phyloP scores from a whole-genome alignment of 192 early-diverging fungal genomes.

The Coemansia sp. region DNA sequence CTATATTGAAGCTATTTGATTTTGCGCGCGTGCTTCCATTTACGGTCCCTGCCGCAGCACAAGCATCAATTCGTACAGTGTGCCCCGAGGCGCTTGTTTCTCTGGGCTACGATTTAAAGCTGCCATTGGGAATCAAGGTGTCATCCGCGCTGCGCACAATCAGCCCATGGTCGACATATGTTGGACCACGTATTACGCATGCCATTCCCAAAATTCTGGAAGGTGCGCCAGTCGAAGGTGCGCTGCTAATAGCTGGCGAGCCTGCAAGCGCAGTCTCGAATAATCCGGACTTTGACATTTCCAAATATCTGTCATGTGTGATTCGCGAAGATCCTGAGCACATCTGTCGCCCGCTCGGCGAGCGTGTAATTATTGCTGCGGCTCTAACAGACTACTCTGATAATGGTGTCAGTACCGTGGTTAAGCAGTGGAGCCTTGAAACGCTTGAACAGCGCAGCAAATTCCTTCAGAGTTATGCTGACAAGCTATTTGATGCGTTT shows the following conservation, averaged over 20 bases:
- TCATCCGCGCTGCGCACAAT: constrained; percentile 66
- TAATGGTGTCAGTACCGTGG: constrained; percentile 40
- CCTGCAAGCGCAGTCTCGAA: constrained; percentile 53
- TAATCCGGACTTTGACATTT: constrained; percentile 56
- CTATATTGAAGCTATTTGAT: constrained; percentile 51
- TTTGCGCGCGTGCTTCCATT: constrained; percentile 47
- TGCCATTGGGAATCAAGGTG: constrained; percentile 62
- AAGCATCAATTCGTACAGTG: constrained; percentile 63
- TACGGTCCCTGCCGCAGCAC: constrained; percentile 44
- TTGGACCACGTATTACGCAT: constrained; percentile 56
- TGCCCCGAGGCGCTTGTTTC: constrained; percentile 29
- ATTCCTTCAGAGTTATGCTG: constrained; percentile 54
- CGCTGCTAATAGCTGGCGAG: constrained; percentile 56
- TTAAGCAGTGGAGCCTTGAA: constrained; percentile 51
- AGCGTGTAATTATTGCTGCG: constrained; percentile 57
- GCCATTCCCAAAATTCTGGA: constrained; percentile 49
- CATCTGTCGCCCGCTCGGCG: constrained; percentile 30
- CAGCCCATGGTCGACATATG: constrained; percentile 60
- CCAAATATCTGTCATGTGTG: constrained; percentile 62
- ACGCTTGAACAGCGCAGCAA: constrained; percentile 36
- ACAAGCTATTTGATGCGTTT: constrained; percentile 56
- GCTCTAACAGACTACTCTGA: constrained; percentile 54
- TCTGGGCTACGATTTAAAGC: constrained; percentile 51
- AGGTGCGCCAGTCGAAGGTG: constrained; percentile 22
- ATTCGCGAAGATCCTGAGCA: constrained; percentile 55